These are phyloP conservation scores for Aschersonia sp. DNA, from an alignment of 2,329 filamentous ascomycete species.

Conservation along the genomic window DNA sequence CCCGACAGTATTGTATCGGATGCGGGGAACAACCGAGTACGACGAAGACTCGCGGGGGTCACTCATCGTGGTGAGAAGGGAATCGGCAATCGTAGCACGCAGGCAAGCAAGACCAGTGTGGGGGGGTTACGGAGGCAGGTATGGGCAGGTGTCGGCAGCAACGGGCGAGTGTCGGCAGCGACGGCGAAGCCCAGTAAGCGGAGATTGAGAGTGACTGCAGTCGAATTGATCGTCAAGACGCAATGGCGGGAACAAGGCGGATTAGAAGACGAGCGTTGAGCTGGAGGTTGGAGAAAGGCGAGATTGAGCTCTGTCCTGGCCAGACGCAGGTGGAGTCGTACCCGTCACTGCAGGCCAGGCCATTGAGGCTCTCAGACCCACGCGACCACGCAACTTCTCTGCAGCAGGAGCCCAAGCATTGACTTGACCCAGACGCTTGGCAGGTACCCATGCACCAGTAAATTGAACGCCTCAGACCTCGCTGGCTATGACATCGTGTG, in stretches of 20 bases:
- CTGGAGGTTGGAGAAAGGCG: slow-evolving; percentile 22
- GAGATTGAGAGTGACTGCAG: background rate
- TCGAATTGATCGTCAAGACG: background rate
- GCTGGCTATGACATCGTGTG: too few species aligned
- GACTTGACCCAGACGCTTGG: too few species aligned
- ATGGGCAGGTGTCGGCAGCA: too few species aligned
- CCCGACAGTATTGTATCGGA: slow-evolving; percentile 96
- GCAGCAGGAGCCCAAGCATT: too few species aligned
- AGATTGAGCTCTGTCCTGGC: slow-evolving; percentile 18
- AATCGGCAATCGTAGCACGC: background rate
- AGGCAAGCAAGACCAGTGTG: background rate
- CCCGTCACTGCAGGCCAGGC: background rate
- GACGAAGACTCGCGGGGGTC: slow-evolving; percentile 45
- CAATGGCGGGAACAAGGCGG: slow-evolving; percentile 1
- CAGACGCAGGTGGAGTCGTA: slow-evolving; percentile 18
- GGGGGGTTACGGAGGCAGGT: too few species aligned
- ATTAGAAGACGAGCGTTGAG: slow-evolving; percentile 6
- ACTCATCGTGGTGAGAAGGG: slow-evolving; percentile 24
- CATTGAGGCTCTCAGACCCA: background rate
- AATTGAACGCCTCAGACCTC: too few species aligned
- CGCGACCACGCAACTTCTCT: too few species aligned
- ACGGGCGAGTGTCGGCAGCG: too few species aligned
- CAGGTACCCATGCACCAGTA: too few species aligned
- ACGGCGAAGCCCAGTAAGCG: background rate
- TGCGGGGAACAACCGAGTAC: slow-evolving; percentile 43